Evolutionary conservation across 805 yeast species (phyloP).

Genomic region (Yamadazyma phyllophila): DNA sequence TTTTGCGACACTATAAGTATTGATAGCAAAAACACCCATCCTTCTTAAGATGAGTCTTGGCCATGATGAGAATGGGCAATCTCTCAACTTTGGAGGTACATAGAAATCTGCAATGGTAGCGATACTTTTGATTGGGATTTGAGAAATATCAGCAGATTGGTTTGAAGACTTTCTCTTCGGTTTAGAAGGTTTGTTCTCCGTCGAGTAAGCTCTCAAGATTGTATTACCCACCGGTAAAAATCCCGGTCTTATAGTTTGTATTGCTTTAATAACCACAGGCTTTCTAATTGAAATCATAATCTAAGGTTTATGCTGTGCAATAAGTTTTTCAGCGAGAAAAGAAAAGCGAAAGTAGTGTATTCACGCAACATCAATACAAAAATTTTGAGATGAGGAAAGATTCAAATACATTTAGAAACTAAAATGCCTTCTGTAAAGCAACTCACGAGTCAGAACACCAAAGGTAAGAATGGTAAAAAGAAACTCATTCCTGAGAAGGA

Average conservation of each 20-base stretch:
- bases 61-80: slow-evolving; percentile 34
- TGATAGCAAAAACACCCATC: slow-evolving; percentile 64
- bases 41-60: slow-evolving; percentile 53
- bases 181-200: not conserved
- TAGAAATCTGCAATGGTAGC: slow-evolving; percentile 45
- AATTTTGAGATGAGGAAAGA: slow-evolving; percentile 11
- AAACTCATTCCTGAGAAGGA: slow-evolving; percentile 89
- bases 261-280: not conserved
- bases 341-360: not conserved
- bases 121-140: slow-evolving; percentile 37
- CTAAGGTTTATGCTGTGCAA: not conserved
- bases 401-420: not conserved
- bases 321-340: slow-evolving; percentile 4
- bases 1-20: slow-evolving; percentile 53
- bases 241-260: not conserved
- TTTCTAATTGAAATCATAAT: slow-evolving; percentile 1
- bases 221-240: not conserved
- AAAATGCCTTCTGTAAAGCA: slow-evolving; percentile 32
- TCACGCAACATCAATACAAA: slow-evolving; percentile 4
- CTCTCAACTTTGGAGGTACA: slow-evolving; percentile 35
- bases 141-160: slow-evolving; percentile 29
- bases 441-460: slow-evolving; percentile 10
- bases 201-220: slow-evolving; percentile 1
- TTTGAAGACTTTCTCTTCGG: slow-evolving; percentile 2
- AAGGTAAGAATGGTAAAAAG: slow-evolving; percentile 39